Evolutionary conservation across 78 protist genomes (phyloP), one percentile per base, ranked within the genome.

Genomic region (Anaeramoeba flamelloides): DNA sequence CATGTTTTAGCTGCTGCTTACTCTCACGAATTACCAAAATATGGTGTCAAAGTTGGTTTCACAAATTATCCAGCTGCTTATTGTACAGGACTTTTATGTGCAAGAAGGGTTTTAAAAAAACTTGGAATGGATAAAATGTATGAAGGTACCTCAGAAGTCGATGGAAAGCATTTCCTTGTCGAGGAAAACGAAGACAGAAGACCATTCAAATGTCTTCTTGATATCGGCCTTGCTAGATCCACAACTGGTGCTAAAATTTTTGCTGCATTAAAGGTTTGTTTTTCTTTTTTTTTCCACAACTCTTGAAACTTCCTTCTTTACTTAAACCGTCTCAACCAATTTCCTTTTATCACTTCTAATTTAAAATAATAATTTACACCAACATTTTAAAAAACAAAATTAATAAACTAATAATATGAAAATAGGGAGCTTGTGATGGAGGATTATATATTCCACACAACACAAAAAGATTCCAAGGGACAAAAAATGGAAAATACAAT

Each of bases 401-500:
- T n/a, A n/a, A n/a, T n/a, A n/a, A n/a, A n/a, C n/a, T n/a, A n/a
- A n/a, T n/a, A n/a, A n/a, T n/a, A n/a, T n/a, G n/a, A n/a, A n/a
- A n/a, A n/a, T n/a, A 89, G 92, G 99, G 99, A 75, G 98, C 98
- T 40, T 85, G 84, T 38, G 99, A 97, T 82, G 99, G 99, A 75
- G 99, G 99, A 75, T 78, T 97, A 38, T 36, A 84, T 84, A 41
- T 97, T 40, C 98, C 98, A 79, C 98, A 95, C 95, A 40, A 30
- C 41, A 87, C 81, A 77, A 90, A 89, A 84, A 87, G 98, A 78
- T 91, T 94, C 92, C 92, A 91, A 38, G 98, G 98, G 79, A 95
- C 83, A 93, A n/a, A n/a, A n/a, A n/a, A n/a, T n/a, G 91, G 89
- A 80, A 79, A 85, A 81, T 65, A 84, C 82, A 87, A 94, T 83